Base-by-base conservation (phyloP, 139 green algal species). In the Coccomyxa sp. region DNA sequence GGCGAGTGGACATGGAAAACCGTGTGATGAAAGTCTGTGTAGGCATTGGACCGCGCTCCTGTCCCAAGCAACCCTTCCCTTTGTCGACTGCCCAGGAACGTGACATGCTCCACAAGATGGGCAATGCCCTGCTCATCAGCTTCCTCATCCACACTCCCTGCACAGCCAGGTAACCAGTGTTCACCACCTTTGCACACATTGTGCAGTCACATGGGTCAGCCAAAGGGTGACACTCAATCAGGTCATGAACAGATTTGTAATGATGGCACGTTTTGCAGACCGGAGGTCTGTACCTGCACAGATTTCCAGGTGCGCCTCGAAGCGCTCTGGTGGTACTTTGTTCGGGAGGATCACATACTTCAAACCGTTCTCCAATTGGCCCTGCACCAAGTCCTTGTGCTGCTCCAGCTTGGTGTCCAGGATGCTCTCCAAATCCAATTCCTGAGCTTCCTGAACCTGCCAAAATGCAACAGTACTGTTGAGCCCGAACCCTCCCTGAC, bases 21-120 rank as follows among this genome's bases (percentile, higher is more conserved):
- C n/a, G 97, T 99, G 93, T 99, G 97, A 90, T 99, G 97, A 87
- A 99, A 99, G 91, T 99, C 97, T 28, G 97, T 99, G 94, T 99
- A 99, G 0, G 97, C 97, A 85, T 99, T 99, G 77, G 93, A 96
- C 45, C 97, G 90, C 0, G 94, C 92, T 13, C 96, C 92, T 17
- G 93, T 98, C 67, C 96, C 96, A 75, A 99, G 88, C 84, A 99
- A 91, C 11, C 84, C 87, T 87, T 99, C 96, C 17, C 96, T 90
- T 88, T 95, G 95, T 82, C 93, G 93, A 82, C 85, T 94, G 81
- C 97, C 97, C 60, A 99, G 88, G 86, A 99, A 99, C 17, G 97
- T 99, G 31, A 99, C 97, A 87, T 99, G 97, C 92, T 99, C 97
- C 76, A 99, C 98, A 67, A 99, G 84, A 85, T 99, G 97, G 13